Conservation (phyloP, 306 rosid species). For the Hippophae rhamnoides region DNA sequence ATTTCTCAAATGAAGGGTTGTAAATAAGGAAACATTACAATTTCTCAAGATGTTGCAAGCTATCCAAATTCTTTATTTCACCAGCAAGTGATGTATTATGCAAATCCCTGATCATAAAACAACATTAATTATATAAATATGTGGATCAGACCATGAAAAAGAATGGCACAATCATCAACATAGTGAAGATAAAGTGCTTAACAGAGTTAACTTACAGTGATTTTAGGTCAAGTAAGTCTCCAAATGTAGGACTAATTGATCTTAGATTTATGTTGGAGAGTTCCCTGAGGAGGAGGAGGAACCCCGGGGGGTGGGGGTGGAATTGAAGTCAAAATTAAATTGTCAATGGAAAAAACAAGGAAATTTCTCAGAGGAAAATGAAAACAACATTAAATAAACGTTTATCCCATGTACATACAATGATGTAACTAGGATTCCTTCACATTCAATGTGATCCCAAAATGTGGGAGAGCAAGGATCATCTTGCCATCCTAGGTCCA, state of each 20-base stretch:
- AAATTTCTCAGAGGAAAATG: too few species aligned
- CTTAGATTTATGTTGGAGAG: slow-evolving; percentile 65
- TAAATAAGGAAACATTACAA: slow-evolving; percentile 42
- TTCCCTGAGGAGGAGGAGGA: slow-evolving; percentile 35
- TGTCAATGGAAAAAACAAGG: too few species aligned
- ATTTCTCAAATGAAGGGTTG: too few species aligned
- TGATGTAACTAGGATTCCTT: slow-evolving; percentile 70
- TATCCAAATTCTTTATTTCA: slow-evolving; percentile 63
- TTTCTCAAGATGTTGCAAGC: slow-evolving; percentile 69
- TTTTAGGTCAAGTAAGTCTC: slow-evolving; percentile 84
- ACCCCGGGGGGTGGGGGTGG: too few species aligned
- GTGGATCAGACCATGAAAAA: background rate
- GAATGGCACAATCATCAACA: background rate
- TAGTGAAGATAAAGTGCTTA: background rate
- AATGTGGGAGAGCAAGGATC: slow-evolving; percentile 83
- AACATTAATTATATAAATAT: background rate
- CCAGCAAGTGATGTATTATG: slow-evolving; percentile 81
- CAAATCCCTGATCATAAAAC: slow-evolving; percentile 57
- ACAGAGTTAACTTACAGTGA: slow-evolving; percentile 43
- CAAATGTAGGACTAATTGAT: slow-evolving; percentile 72
- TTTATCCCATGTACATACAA: slow-evolving; percentile 32
- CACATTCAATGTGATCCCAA: slow-evolving; percentile 70
- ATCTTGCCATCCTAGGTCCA: slow-evolving; percentile 86
- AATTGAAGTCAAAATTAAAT: too few species aligned
- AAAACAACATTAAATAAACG: too few species aligned